Evolutionary conservation across 176 grass and related monocot species (phyloP).

Genomic region (Rhynchospora pubera): DNA sequence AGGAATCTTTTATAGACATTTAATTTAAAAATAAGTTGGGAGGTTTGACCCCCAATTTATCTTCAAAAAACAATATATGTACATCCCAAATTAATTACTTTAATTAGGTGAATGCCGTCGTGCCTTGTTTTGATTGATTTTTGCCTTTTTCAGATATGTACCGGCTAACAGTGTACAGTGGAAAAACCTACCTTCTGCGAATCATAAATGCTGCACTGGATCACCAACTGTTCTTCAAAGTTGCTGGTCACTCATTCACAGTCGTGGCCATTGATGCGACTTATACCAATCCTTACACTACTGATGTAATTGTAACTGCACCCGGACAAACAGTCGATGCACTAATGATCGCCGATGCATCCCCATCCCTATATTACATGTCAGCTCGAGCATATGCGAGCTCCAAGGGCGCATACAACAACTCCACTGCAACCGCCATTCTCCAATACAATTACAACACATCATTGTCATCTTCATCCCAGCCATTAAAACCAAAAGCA

Average conservation of each 20-base stretch:
- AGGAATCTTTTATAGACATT: too few relatives aligned
- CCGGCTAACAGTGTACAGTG: slow-evolving; percentile 21
- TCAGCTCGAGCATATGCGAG: slow-evolving; percentile 41
- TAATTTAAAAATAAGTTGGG: too few relatives aligned
- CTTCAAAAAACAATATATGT: too few relatives aligned
- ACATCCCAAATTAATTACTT: neutral
- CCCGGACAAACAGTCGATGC: slow-evolving; percentile 64
- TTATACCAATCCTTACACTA: slow-evolving; percentile 58
- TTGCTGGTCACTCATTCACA: slow-evolving; percentile 52
- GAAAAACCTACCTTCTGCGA: slow-evolving; percentile 44
- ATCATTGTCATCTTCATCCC: neutral
- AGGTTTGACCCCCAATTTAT: too few relatives aligned
- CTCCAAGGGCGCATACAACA: slow-evolving; percentile 29
- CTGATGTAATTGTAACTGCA: slow-evolving; percentile 34
- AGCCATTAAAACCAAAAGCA: neutral
- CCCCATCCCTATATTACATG: slow-evolving; percentile 40
- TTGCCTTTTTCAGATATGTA: neutral
- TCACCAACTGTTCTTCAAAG: slow-evolving; percentile 63
- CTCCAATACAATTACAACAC: slow-evolving; percentile 14
- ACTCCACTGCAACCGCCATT: slow-evolving; percentile 31
- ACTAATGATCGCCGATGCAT: slow-evolving; percentile 38
- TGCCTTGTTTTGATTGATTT: neutral
- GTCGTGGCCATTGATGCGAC: slow-evolving; percentile 46
- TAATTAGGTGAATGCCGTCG: neutral
- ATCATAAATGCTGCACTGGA: slow-evolving; percentile 60